phyloP scores from a whole-genome alignment of 768 basidiomycete species.

The Xerocomellus intermedius region DNA sequence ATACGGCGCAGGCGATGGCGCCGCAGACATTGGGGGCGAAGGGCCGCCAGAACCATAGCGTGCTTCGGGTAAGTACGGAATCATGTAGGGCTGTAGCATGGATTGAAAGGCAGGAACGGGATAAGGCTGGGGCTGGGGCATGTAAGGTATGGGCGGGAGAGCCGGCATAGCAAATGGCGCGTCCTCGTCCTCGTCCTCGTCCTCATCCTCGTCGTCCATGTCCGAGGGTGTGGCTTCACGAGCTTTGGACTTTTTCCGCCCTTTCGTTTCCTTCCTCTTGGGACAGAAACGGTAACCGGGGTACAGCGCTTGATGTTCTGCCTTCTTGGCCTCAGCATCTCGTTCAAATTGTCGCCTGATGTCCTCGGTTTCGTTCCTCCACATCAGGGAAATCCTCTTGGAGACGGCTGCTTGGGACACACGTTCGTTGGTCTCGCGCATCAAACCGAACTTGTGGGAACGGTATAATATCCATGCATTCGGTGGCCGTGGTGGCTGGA shows the following conservation, averaged over 20 bases:
- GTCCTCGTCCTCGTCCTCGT: neutral
- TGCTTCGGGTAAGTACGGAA: slow-evolving; percentile 26
- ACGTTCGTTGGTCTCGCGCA: slow-evolving; percentile 30
- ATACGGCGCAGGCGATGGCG: slow-evolving; percentile 43
- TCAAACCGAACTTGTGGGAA: slow-evolving; percentile 46
- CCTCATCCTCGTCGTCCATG: neutral
- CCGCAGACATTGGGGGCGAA: slow-evolving; percentile 53
- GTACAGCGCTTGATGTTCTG: slow-evolving; percentile 48
- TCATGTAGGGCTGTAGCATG: slow-evolving; percentile 22
- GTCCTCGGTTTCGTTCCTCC: slow-evolving; percentile 52
- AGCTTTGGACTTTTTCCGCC: slow-evolving; percentile 24
- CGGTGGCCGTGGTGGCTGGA: slow-evolving; percentile 61
- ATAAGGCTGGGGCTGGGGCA: neutral
- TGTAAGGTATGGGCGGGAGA: neutral
- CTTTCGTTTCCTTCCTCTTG: slow-evolving; percentile 49
- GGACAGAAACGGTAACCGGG: slow-evolving; percentile 61
- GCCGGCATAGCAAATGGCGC: neutral
- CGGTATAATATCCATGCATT: slow-evolving; percentile 87
- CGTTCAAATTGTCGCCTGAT: slow-evolving; percentile 53
- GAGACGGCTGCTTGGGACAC: slow-evolving; percentile 63
- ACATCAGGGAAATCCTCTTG: slow-evolving; percentile 58
- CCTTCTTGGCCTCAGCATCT: slow-evolving; percentile 51
- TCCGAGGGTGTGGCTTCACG: slow-evolving; percentile 18
- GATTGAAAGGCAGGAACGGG: slow-evolving; percentile 2
- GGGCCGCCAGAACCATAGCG: slow-evolving; percentile 40